Percentiles rank a stretch among this genome's conserved stretches.
These are phyloP conservation scores for Hanseniaspora uvarum DNA, from an alignment of 1,139 yeast species.

Conservation along the genomic window DNA sequence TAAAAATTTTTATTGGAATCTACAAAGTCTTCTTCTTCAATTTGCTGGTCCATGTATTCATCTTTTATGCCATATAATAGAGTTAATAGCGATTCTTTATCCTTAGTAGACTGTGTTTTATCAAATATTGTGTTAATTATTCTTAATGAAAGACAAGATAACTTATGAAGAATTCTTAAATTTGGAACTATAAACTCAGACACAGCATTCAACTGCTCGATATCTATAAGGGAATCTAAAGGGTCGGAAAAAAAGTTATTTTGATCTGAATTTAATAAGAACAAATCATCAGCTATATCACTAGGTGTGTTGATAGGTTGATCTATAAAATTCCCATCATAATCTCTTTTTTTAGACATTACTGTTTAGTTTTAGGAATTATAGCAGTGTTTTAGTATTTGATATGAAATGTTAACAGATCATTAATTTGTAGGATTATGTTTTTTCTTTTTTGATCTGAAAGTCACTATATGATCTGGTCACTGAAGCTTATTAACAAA, in stretches of 20 bases:
- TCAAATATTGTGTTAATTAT: slow-evolving; percentile 13
- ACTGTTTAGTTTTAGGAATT: background rate
- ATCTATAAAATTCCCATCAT: background rate
- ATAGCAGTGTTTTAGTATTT: background rate
- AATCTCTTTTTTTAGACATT: slow-evolving; percentile 4
- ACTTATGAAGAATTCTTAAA: slow-evolving; percentile 10
- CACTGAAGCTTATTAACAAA: background rate
- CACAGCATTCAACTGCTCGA: background rate
- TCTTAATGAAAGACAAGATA: slow-evolving; percentile 5
- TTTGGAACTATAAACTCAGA: slow-evolving; percentile 14
- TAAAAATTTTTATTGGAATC: background rate
- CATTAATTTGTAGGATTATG: background rate
- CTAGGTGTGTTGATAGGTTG: background rate
- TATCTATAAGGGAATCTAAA: slow-evolving; percentile 1
- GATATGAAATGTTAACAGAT: background rate
- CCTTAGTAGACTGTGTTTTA: slow-evolving; percentile 4
- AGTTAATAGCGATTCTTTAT: slow-evolving; percentile 5
- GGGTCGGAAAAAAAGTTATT: slow-evolving; percentile 1
- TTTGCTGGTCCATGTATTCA: background rate
- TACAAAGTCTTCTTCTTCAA: background rate
- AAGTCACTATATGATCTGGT: background rate
- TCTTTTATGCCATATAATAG: slow-evolving; percentile 14
- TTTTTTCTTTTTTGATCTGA: background rate
- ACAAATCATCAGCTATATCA: background rate
- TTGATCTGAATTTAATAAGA: background rate